Percentiles rank a stretch among this genome's conserved stretches.
Conservation (phyloP, 805 yeast genomes). For the Yarrowia osloensis region DNA sequence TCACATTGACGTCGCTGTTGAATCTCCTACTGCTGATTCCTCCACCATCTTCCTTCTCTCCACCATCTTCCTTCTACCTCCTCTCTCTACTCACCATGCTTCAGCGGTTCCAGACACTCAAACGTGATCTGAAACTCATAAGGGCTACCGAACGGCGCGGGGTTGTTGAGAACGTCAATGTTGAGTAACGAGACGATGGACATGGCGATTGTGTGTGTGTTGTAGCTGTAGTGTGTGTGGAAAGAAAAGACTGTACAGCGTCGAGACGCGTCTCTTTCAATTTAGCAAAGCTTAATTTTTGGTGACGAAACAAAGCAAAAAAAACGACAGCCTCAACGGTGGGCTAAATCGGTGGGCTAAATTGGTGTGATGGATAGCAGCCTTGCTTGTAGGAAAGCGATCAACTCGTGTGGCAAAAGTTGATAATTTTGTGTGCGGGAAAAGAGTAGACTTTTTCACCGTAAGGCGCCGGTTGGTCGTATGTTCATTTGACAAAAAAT, state of each 20-base stretch:
- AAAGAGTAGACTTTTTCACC: too few relatives aligned
- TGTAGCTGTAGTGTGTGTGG: neutral
- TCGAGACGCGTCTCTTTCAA: neutral
- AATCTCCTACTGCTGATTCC: too few relatives aligned
- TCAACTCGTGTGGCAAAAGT: too few relatives aligned
- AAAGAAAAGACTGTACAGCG: neutral
- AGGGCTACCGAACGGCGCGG: constrained; percentile 90
- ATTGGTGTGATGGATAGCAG: too few relatives aligned
- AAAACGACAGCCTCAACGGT: too few relatives aligned
- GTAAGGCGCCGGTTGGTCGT: too few relatives aligned
- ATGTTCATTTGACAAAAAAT: neutral
- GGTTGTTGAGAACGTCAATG: constrained; percentile 88
- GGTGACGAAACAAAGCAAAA: too few relatives aligned
- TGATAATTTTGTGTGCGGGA: too few relatives aligned
- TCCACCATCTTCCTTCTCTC: too few relatives aligned
- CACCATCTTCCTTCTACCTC: neutral
- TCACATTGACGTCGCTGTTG: too few relatives aligned
- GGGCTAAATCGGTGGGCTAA: too few relatives aligned
- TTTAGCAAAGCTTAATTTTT: neutral
- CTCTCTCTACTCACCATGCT: constrained; percentile 48
- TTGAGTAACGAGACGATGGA: constrained; percentile 92
- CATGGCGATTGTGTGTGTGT: constrained; percentile 49
- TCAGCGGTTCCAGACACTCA: constrained; percentile 91
- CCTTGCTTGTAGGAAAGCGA: too few relatives aligned
- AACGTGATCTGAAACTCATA: constrained; percentile 97